A percentile compares a stretch with the other conserved stretches of the same genome.
Conservation (phyloP, 768 basidiomycete genomes). For the Mycena vulgaris region DNA sequence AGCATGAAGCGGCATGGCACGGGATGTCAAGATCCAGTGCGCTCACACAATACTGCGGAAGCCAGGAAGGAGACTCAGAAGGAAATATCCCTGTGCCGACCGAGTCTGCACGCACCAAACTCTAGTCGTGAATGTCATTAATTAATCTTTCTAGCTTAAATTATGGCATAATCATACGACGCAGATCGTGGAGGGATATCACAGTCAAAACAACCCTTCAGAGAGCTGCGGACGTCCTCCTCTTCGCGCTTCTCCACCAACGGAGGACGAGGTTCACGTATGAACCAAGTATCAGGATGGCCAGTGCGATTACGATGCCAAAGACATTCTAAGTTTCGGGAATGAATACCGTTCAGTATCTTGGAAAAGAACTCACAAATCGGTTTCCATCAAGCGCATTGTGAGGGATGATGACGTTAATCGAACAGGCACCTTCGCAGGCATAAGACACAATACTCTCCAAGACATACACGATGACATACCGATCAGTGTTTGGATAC, state of each 20-base stretch:
- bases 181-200: background rate
- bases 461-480: constrained; percentile 37
- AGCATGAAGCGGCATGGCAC: too few species aligned
- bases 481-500: constrained; percentile 69
- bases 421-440: constrained; percentile 71
- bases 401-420: constrained; percentile 77
- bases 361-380: constrained; percentile 10
- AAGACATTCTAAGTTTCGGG: constrained; percentile 65
- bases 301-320: constrained; percentile 64
- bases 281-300: constrained; percentile 57
- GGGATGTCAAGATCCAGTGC: too few species aligned
- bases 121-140: too few species aligned
- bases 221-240: constrained; percentile 19
- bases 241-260: constrained; percentile 36
- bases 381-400: constrained; percentile 55
- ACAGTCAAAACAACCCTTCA: constrained; percentile 5
- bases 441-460: background rate
- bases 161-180: background rate
- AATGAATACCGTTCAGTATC: background rate
- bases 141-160: background rate
- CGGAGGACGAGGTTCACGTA: constrained; percentile 23
- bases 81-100: too few species aligned
- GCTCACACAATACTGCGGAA: too few species aligned
- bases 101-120: too few species aligned
- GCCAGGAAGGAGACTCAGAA: too few species aligned